These are phyloP conservation scores for Corymbia citriodora DNA, from an alignment of 441 rosid genomes.

Conservation along the genomic window DNA sequence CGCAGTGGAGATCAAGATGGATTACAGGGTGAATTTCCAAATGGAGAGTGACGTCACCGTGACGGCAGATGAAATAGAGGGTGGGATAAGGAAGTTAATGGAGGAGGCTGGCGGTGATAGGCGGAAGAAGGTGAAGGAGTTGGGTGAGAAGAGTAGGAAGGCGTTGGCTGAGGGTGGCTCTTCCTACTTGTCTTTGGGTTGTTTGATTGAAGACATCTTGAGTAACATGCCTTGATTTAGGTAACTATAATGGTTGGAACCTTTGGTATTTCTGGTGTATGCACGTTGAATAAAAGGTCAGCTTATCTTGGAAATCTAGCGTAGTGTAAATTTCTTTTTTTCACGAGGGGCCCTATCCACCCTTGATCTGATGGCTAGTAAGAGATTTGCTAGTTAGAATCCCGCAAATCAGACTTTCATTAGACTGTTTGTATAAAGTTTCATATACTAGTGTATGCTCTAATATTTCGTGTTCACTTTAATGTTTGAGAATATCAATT, in stretches of 20 bases:
- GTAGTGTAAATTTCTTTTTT: neutral
- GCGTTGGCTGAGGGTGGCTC: neutral
- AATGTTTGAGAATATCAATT: neutral
- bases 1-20: neutral
- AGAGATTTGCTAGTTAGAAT: neutral
- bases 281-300: neutral
- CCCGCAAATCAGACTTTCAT: neutral
- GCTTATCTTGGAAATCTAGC: neutral
- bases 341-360: neutral
- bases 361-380: neutral
- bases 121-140: neutral
- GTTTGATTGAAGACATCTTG: neutral
- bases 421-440: neutral
- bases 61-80: neutral
- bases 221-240: neutral
- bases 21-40: neutral
- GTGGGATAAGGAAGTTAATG: neutral
- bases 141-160: neutral
- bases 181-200: neutral
- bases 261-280: neutral
- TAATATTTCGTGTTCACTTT: neutral
- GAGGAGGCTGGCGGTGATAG: neutral
- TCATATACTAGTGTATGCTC: neutral
- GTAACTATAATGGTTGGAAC: neutral
- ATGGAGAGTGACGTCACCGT: neutral